These are phyloP conservation scores for Fusarium multiceps DNA, from an alignment of 2,329 filamentous ascomycete species.

Conservation along the genomic window DNA sequence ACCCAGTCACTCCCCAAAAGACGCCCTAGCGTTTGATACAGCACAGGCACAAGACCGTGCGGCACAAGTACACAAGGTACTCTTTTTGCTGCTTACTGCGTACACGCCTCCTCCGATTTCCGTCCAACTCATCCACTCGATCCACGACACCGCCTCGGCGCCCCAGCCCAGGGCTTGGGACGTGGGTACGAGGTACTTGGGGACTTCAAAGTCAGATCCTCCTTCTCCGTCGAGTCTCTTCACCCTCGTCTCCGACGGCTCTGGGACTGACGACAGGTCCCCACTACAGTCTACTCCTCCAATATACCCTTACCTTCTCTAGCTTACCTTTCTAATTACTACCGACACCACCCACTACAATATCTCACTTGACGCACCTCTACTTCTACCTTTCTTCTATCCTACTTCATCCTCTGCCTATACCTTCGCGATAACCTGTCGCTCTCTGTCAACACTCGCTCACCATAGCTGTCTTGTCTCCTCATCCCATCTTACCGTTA, in stretches of 20 bases:
- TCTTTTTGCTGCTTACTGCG: conserved; percentile 7
- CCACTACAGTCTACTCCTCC: conserved; percentile 37
- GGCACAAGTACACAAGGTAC: conserved; percentile 28
- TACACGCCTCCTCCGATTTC: conserved; percentile 39
- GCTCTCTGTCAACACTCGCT: conserved; percentile 38
- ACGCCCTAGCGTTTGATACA: conserved; percentile 24
- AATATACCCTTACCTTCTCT: conserved; percentile 44
- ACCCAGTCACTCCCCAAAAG: conserved; percentile 10
- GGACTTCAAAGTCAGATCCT: conserved; percentile 36
- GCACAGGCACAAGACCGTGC: conserved; percentile 36
- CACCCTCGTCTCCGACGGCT: conserved; percentile 34
- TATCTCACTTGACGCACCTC: conserved; percentile 41
- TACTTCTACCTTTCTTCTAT: conserved; percentile 19
- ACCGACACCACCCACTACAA: conserved; percentile 42
- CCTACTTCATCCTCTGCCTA: conserved; percentile 28
- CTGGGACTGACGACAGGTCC: conserved; percentile 42
- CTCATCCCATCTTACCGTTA: conserved; percentile 13
- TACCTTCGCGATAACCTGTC: conserved; percentile 21
- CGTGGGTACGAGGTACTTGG: conserved; percentile 42
- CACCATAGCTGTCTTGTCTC: conserved; percentile 31
- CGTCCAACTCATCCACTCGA: conserved; percentile 41
- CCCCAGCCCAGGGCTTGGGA: conserved; percentile 43
- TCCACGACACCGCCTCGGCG: conserved; percentile 47
- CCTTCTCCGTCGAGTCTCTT: conserved; percentile 37
- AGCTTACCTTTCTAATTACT: conserved; percentile 42